phyloP scores from a whole-genome alignment of 306 rosid genomes.

The Medicago ruthenica region DNA sequence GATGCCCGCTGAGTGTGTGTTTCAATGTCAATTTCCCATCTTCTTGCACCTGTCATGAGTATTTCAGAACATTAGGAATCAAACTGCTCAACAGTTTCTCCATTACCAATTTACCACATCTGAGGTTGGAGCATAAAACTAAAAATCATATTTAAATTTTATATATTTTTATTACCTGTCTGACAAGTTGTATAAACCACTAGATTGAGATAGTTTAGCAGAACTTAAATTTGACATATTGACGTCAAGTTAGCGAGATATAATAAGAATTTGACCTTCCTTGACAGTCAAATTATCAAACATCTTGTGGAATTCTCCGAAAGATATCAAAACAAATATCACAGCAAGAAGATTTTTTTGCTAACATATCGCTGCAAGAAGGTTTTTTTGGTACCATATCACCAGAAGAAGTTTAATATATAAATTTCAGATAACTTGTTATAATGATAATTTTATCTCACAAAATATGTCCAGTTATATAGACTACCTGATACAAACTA shows the following conservation, averaged over 20 bases:
- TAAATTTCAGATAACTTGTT: slow-evolving; percentile 12
- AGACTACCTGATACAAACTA: slow-evolving; percentile 10
- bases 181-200: slow-evolving; percentile 1
- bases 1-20: slow-evolving; percentile 75
- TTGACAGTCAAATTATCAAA: slow-evolving; percentile 22
- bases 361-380: not conserved
- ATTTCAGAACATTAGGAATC: slow-evolving; percentile 39
- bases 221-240: slow-evolving; percentile 16
- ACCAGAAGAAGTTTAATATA: not conserved
- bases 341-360: no score
- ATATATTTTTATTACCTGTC: not conserved
- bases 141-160: not conserved
- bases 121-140: slow-evolving; percentile 30
- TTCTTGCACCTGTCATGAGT: slow-evolving; percentile 68
- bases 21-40: slow-evolving; percentile 65
- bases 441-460: slow-evolving; percentile 20
- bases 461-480: slow-evolving; percentile 9
- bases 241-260: slow-evolving; percentile 15
- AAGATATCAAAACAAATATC: slow-evolving; percentile 1
- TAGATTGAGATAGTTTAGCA: slow-evolving; percentile 1
- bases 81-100: slow-evolving; percentile 14
- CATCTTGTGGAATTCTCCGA: slow-evolving; percentile 15
- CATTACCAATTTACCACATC: not conserved
- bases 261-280: slow-evolving; percentile 19
- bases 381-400: not conserved